phyloP scores from a whole-genome alignment of 495 filamentous ascomycete genomes.

The Clohesyomyces aquaticus region DNA sequence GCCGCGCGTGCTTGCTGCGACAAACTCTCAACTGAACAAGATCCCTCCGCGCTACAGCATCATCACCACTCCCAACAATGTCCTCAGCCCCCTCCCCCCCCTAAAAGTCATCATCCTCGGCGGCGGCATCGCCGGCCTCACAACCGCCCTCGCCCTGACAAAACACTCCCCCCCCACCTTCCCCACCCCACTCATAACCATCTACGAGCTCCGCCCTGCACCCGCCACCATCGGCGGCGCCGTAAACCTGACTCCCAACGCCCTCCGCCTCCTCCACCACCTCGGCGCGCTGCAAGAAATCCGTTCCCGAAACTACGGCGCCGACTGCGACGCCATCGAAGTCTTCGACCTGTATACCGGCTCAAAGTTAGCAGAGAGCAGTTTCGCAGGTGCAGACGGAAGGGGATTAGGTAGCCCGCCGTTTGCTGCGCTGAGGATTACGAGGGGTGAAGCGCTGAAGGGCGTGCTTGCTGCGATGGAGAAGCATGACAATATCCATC shows the following conservation, averaged over 20 bases:
- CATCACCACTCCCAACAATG: neutral
- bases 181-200: constrained; percentile 54
- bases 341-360: constrained; percentile 59
- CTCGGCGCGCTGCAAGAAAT: constrained; percentile 55
- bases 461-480: constrained; percentile 53
- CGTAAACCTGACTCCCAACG: constrained; percentile 66
- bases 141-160: constrained; percentile 57
- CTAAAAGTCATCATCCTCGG: constrained; percentile 54
- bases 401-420: constrained; percentile 42
- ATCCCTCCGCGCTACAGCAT: too few species aligned
- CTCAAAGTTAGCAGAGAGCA: constrained; percentile 38
- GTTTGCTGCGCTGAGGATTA: constrained; percentile 45
- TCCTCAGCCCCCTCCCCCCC: neutral
- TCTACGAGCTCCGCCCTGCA: constrained; percentile 61
- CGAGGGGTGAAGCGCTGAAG: constrained; percentile 41
- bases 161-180: constrained; percentile 51
- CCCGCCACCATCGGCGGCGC: constrained; percentile 63
- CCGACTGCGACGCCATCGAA: constrained; percentile 49
- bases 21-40: too few species aligned
- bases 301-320: constrained; percentile 52
- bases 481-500: constrained; percentile 40
- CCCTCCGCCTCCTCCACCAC: constrained; percentile 60
- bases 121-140: constrained; percentile 61
- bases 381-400: constrained; percentile 42
- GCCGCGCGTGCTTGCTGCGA: too few species aligned